A percentile compares a stretch with the other conserved stretches of the same genome.
Conservation (phyloP, 1,139 yeast genomes). For the Hyphopichia fennica region DNA sequence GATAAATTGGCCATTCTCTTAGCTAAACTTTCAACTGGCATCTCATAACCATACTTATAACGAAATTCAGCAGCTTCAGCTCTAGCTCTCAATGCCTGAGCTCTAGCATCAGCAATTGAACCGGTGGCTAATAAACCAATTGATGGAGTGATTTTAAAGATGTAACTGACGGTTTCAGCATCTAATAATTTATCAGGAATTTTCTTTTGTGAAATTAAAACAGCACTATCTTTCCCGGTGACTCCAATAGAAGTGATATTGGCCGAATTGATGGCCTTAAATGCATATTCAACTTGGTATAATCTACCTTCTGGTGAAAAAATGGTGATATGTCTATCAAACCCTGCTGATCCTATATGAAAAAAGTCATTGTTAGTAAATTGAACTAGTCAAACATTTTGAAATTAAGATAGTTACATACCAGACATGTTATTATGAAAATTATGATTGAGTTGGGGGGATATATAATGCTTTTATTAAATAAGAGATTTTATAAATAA, state of each 20-base stretch:
- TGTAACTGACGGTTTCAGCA: slow-evolving; percentile 77
- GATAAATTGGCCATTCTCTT: slow-evolving; percentile 94
- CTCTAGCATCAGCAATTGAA: slow-evolving; percentile 93
- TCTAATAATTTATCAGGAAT: slow-evolving; percentile 94
- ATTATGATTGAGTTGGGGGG: too few species aligned
- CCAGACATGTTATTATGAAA: slow-evolving; percentile 12
- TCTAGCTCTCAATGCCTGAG: slow-evolving; percentile 87
- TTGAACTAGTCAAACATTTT: background rate
- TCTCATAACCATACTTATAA: slow-evolving; percentile 92
- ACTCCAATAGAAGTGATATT: slow-evolving; percentile 88
- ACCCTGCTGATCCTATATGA: slow-evolving; percentile 73
- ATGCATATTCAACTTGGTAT: slow-evolving; percentile 96
- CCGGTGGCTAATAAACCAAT: slow-evolving; percentile 95
- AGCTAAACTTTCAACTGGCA: slow-evolving; percentile 93
- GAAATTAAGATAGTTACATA: slow-evolving; percentile 7
- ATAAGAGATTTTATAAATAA: background rate
- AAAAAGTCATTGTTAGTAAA: slow-evolving; percentile 15
- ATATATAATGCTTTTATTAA: too few species aligned
- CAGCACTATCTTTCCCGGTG: slow-evolving; percentile 87
- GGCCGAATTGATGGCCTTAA: slow-evolving; percentile 92
- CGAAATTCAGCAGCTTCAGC: slow-evolving; percentile 93
- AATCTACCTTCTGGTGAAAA: slow-evolving; percentile 98
- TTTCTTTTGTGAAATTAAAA: slow-evolving; percentile 89
- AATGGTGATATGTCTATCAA: slow-evolving; percentile 97
- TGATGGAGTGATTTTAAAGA: slow-evolving; percentile 76